phyloP scores from a whole-genome alignment of 495 filamentous ascomycete genomes.

The Cudoniella acicularis region DNA sequence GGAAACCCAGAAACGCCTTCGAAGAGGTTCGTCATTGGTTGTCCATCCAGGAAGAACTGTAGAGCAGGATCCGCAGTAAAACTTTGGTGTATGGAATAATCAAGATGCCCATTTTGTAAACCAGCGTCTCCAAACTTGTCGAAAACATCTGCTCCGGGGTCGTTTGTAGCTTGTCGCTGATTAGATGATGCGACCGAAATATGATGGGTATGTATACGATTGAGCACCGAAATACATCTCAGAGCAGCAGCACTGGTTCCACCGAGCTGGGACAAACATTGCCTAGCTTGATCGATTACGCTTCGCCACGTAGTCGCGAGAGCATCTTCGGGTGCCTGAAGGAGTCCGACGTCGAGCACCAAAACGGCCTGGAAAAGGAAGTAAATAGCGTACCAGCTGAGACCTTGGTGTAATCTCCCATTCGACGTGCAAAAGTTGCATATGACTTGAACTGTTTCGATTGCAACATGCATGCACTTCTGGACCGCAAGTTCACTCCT shows the following conservation, averaged over 20 bases:
- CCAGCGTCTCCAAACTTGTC: neutral
- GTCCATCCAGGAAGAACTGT: slow-evolving; percentile 11
- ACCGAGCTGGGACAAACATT: slow-evolving; percentile 8
- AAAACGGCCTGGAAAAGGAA: slow-evolving; percentile 35
- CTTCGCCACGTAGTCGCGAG: neutral
- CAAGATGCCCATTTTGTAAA: neutral
- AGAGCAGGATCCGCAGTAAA: slow-evolving; percentile 13
- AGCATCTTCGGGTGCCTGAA: slow-evolving; percentile 4
- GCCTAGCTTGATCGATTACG: neutral
- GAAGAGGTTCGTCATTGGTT: slow-evolving; percentile 10
- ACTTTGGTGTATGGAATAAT: neutral
- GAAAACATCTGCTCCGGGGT: neutral
- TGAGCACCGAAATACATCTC: slow-evolving; percentile 19
- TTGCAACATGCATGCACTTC: slow-evolving; percentile 27
- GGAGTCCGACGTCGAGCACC: slow-evolving; percentile 27
- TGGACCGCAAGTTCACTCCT: slow-evolving; percentile 12
- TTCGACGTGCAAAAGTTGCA: slow-evolving; percentile 23
- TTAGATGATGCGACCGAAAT: neutral
- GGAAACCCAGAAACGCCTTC: slow-evolving; percentile 15
- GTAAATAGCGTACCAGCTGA: slow-evolving; percentile 33
- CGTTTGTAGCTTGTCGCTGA: neutral
- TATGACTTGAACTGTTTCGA: slow-evolving; percentile 25
- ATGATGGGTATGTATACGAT: slow-evolving; percentile 13
- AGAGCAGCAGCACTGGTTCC: slow-evolving; percentile 10
- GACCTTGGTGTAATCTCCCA: slow-evolving; percentile 18